Percentiles rank a stretch among this genome's conserved stretches.
These are phyloP conservation scores for Mycena capillaripes DNA, from an alignment of 768 basidiomycete genomes.

Conservation along the genomic window DNA sequence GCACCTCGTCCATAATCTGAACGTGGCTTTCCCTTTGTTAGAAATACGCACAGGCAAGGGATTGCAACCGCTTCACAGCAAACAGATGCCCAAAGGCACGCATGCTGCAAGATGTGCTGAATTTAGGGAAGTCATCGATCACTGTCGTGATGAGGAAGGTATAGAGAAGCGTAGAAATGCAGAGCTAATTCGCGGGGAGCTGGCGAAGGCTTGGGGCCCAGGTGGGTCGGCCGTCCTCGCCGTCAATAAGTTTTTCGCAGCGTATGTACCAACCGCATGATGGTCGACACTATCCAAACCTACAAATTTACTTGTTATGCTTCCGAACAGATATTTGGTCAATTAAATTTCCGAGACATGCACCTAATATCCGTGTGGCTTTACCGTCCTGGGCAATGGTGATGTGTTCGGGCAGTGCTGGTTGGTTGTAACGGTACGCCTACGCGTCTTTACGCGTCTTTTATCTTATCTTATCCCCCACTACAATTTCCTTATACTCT, in stretches of 20 bases:
- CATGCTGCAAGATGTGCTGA: not conserved
- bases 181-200: not conserved
- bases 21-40: conserved; percentile 13
- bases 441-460: too few relatives aligned
- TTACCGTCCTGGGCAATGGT: too few relatives aligned
- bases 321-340: too few relatives aligned
- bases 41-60: conserved; percentile 16
- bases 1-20: conserved; percentile 2
- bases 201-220: not conserved
- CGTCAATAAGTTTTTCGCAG: not conserved
- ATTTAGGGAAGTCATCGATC: not conserved
- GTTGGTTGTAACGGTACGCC: too few relatives aligned
- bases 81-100: not conserved
- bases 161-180: conserved; percentile 3
- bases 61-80: not conserved
- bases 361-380: too few relatives aligned
- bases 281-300: too few relatives aligned
- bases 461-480: too few relatives aligned
- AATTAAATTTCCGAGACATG: too few relatives aligned
- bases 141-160: conserved; percentile 1
- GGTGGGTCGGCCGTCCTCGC: not conserved
- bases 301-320: too few relatives aligned
- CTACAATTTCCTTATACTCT: too few relatives aligned
- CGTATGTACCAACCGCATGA: too few relatives aligned
- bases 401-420: too few relatives aligned